phyloP scores from a whole-genome alignment of 2,329 filamentous ascomycete genomes.

The Neonectria coccinea region DNA sequence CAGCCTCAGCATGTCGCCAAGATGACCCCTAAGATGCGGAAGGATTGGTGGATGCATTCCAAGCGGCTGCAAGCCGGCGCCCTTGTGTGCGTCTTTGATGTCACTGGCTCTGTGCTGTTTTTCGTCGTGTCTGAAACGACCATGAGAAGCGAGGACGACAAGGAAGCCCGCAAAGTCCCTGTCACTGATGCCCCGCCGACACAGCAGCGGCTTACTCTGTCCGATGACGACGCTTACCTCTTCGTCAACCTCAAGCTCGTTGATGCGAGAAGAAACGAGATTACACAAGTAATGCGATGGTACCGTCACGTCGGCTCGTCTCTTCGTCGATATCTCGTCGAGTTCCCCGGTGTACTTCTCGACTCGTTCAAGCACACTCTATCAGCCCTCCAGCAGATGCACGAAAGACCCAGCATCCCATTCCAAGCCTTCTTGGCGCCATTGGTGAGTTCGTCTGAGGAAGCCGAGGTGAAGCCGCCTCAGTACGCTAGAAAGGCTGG shows the following conservation, averaged over 20 bases:
- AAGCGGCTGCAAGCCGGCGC: slow-evolving; percentile 62
- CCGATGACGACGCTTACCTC: neutral
- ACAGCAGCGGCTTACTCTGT: neutral
- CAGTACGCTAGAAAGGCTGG: slow-evolving; percentile 60
- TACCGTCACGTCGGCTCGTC: neutral
- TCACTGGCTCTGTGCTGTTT: slow-evolving; percentile 54
- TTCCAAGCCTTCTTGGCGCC: slow-evolving; percentile 28
- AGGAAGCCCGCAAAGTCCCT: slow-evolving; percentile 36
- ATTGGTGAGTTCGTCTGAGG: neutral
- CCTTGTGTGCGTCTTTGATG: slow-evolving; percentile 62
- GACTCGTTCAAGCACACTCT: slow-evolving; percentile 30
- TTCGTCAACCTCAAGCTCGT: slow-evolving; percentile 21
- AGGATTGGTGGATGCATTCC: slow-evolving; percentile 63
- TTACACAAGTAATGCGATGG: neutral
- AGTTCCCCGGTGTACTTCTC: slow-evolving; percentile 31
- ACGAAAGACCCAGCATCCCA: slow-evolving; percentile 16
- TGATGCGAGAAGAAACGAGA: neutral
- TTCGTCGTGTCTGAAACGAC: slow-evolving; percentile 51
- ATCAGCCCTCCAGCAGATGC: slow-evolving; percentile 23
- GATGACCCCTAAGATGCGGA: slow-evolving; percentile 47
- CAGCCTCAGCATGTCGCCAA: slow-evolving; percentile 54
- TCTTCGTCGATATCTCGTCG: slow-evolving; percentile 16
- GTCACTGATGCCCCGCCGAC: slow-evolving; percentile 32
- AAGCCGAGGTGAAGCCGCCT: slow-evolving; percentile 51
- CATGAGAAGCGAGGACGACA: slow-evolving; percentile 30